phyloP scores from a whole-genome alignment of 176 grass and related monocot genomes.

The Cenchrus americanus region DNA sequence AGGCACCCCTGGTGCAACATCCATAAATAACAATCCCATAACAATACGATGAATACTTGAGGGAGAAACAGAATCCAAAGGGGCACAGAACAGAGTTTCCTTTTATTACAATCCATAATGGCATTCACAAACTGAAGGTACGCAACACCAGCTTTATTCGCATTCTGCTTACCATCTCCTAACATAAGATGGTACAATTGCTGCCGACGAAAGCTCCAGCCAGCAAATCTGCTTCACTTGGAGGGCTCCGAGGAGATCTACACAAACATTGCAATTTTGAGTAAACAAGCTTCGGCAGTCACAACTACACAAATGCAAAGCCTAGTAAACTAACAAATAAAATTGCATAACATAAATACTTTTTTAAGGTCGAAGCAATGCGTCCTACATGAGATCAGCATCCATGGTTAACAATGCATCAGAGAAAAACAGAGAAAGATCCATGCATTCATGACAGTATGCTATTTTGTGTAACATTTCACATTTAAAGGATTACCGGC shows the following conservation, averaged over 20 bases:
- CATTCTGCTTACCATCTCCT: conserved; percentile 85
- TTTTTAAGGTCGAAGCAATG: neutral
- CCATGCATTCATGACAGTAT: neutral
- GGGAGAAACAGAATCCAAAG: conserved; percentile 21
- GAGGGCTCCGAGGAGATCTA: conserved; percentile 35
- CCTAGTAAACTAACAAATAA: conserved; percentile 21
- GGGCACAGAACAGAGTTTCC: conserved; percentile 42
- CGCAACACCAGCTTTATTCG: conserved; percentile 65
- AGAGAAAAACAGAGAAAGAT: neutral
- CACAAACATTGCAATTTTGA: conserved; percentile 38
- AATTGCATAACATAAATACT: neutral
- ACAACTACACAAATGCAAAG: conserved; percentile 3
- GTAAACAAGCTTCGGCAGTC: conserved; percentile 9
- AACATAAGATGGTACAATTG: conserved; percentile 46
- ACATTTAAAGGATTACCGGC: neutral
- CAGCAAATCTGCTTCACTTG: conserved; percentile 16
- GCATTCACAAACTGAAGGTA: conserved; percentile 48
- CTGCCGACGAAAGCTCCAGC: conserved; percentile 19
- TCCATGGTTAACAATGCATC: conserved; percentile 8
- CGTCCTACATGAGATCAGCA: neutral
- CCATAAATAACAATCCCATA: conserved; percentile 67
- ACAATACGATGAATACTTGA: conserved; percentile 10
- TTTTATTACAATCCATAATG: conserved; percentile 69
- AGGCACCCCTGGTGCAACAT: conserved; percentile 98
- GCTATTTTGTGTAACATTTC: conserved; percentile 17